These are phyloP conservation scores for Fusarium poae DNA, from an alignment of 2,329 filamentous ascomycete genomes.

Conservation along the genomic window DNA sequence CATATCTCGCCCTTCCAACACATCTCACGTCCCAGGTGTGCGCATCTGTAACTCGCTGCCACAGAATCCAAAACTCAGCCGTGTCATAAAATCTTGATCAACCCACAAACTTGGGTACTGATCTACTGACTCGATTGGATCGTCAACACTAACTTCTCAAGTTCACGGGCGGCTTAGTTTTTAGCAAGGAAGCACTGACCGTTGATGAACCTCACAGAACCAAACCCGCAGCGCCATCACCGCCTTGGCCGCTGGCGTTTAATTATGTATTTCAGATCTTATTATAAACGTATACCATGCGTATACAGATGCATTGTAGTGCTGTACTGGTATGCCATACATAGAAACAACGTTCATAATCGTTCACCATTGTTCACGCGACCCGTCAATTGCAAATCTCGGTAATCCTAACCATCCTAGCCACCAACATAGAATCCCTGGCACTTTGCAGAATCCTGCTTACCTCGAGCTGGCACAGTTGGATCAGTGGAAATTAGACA, in stretches of 20 bases:
- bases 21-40: slow-evolving; percentile 41
- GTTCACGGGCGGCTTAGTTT: slow-evolving; percentile 3
- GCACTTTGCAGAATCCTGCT: slow-evolving; percentile 10
- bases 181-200: slow-evolving; percentile 32
- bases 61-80: slow-evolving; percentile 24
- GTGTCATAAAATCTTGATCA: slow-evolving; percentile 24
- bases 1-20: slow-evolving; percentile 29
- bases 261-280: slow-evolving; percentile 7
- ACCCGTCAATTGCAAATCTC: slow-evolving; percentile 42
- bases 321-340: slow-evolving; percentile 20
- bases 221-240: slow-evolving; percentile 25
- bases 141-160: slow-evolving; percentile 14
- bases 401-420: slow-evolving; percentile 38
- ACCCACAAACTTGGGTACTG: background rate
- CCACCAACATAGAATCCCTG: slow-evolving; percentile 20
- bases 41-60: slow-evolving; percentile 5
- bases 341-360: slow-evolving; percentile 38
- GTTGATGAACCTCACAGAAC: slow-evolving; percentile 15
- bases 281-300: background rate
- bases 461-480: slow-evolving; percentile 5
- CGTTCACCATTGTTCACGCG: slow-evolving; percentile 17
- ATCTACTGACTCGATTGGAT: slow-evolving; percentile 14
- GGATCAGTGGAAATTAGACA: slow-evolving; percentile 11
- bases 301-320: background rate
- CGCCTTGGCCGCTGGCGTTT: slow-evolving; percentile 15